Evolutionary conservation across 192 early-diverging fungal species (phyloP).

Genomic region (Borealophlyctis nickersoniae): DNA sequence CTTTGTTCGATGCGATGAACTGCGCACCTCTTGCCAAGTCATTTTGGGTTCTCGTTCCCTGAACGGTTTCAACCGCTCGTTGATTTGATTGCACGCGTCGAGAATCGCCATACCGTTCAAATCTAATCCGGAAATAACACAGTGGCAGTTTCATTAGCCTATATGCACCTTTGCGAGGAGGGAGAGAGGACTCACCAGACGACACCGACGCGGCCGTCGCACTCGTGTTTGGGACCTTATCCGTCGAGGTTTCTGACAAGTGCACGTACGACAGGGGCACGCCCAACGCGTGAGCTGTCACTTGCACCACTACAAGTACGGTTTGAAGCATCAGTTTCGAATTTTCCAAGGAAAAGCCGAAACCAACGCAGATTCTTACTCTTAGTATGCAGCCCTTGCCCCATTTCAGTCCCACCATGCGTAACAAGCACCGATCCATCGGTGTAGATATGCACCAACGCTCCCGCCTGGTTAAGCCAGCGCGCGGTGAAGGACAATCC

Average conservation of each 20-base stretch:
- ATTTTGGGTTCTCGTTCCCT: conserved; percentile 54
- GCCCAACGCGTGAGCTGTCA: conserved; percentile 77
- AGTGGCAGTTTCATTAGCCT: not conserved
- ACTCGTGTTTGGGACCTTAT: conserved; percentile 72
- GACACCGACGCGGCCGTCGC: conserved; percentile 79
- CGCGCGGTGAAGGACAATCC: conserved; percentile 74
- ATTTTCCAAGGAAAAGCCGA: too few species aligned
- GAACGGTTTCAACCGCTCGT: conserved; percentile 68
- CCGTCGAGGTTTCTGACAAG: conserved; percentile 72
- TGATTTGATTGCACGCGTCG: conserved; percentile 72
- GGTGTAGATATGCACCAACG: conserved; percentile 79
- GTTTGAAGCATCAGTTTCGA: too few species aligned
- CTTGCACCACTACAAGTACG: conserved; percentile 59
- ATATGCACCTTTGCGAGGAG: not conserved
- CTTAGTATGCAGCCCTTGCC: conserved; percentile 88
- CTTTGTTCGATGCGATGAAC: not conserved
- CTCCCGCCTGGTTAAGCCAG: conserved; percentile 78
- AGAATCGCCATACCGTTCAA: conserved; percentile 79
- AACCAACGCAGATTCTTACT: conserved; percentile 26
- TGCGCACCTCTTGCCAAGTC: conserved; percentile 49
- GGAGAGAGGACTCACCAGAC: conserved; percentile 27
- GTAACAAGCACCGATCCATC: conserved; percentile 80
- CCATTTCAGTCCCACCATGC: conserved; percentile 88
- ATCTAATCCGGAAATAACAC: conserved; percentile 39
- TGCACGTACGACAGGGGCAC: conserved; percentile 67